Evolutionary conservation across 169 alveolate species (phyloP), one percentile per base, ranked within the genome.

Genomic region (Eimeria necatrix): DNA sequence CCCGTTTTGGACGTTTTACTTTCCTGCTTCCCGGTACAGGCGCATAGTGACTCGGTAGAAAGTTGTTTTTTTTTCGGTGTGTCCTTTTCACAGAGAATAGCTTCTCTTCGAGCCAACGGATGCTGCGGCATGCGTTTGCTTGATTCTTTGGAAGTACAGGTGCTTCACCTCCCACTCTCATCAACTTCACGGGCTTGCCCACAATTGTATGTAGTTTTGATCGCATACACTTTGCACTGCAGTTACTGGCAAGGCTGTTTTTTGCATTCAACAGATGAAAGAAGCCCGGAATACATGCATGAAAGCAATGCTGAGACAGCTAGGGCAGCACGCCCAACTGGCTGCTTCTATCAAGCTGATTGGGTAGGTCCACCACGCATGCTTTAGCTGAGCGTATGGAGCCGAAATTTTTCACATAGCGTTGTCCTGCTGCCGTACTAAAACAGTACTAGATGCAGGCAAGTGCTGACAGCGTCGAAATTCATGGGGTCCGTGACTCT

Each of bases 301-400:
- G 61, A 84, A 84, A 76, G 49, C 91, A 53, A 56, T 84, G 91
- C 91, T 84, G 80, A 74, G 91, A 41, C 91, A 59, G 59, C 48
- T 84, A 46, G 91, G 91, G n/a, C 91, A 84, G 41, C 91, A 84
- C 18, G 41, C 76, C 56, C 91, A 84, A 41, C 78, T 84, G 80
- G 26, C 91, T 12, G 22, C 91, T 84, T 84, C 91, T 24, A 59
- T 84, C 41, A 84, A 84, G 56, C 91, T 84, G 46, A 59, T 84
- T 10, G 91, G 91, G 91, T 84, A 56, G 18, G 91, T 49, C 12
- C 41, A 32, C 41, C 41, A 32, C 41, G 41, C 41, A 32, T 32
- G 41, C 41, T 32, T 32, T 32, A 32, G 41, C 41, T 32, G 41
- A 32, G 41, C 41, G 41, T 32, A 32, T 32, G 41, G 41, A 32